A percentile compares a stretch with the other conserved stretches of the same genome.
Evolutionary conservation across 345 rosid species (phyloP).

Genomic region (Eucalyptus globulus): DNA sequence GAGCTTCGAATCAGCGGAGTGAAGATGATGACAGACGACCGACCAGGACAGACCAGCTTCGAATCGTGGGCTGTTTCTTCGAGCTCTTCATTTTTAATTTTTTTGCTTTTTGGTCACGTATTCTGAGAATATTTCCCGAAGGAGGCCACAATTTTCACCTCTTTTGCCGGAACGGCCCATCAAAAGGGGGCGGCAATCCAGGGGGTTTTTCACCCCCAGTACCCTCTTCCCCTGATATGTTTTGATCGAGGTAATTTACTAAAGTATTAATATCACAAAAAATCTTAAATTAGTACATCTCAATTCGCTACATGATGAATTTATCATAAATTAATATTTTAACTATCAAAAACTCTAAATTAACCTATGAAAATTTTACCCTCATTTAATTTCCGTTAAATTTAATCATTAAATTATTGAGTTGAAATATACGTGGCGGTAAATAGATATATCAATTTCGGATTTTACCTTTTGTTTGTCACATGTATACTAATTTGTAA

Average conservation of each 20-base stretch:
- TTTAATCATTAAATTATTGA: no score
- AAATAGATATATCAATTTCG: fast-evolving
- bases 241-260: background rate
- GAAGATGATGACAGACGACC: background rate
- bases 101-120: background rate
- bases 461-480: no score
- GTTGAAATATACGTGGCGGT: fast-evolving
- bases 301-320: fast-evolving
- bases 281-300: no score
- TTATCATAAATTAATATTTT: no score
- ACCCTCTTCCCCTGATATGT: background rate
- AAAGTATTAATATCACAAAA: no score
- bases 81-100: no score
- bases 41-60: no score
- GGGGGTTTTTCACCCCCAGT: background rate
- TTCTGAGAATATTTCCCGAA: background rate
- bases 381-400: fast-evolving
- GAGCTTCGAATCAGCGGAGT: background rate
- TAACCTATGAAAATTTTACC: no score
- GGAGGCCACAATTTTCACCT: background rate
- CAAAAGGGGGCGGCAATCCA: background rate
- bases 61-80: no score
- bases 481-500: fast-evolving
- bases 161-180: background rate
- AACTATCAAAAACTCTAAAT: no score